phyloP scores from a whole-genome alignment of 257 asterid species.

The Fraxinus pennsylvanica region DNA sequence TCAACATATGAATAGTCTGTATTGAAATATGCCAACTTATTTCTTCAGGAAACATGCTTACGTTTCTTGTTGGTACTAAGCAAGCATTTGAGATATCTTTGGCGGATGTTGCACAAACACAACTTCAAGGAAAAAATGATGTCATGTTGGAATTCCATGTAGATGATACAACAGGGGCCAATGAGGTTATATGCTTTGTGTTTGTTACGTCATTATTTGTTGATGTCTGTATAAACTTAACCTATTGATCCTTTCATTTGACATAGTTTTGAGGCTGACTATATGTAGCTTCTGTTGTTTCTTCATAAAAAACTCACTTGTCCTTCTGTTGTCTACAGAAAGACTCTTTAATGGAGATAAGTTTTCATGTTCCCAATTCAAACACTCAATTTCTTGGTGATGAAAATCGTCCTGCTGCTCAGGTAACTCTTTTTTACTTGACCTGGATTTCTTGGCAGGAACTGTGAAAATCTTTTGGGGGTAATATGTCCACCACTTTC shows the following conservation, averaged over 20 bases:
- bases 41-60: constrained; percentile 73
- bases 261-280: not conserved
- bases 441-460: not conserved
- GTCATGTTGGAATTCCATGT: constrained; percentile 94
- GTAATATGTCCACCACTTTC: not conserved
- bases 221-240: not conserved
- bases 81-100: constrained; percentile 95
- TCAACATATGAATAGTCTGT: not conserved
- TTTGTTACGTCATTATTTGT: not conserved
- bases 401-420: constrained; percentile 85
- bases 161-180: constrained; percentile 95
- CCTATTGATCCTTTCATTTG: not conserved
- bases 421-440: constrained; percentile 46
- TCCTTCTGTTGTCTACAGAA: constrained; percentile 47
- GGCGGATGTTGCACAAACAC: constrained; percentile 98
- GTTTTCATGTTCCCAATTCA: constrained; percentile 88
- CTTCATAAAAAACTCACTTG: not conserved
- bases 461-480: not conserved
- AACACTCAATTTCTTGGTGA: constrained; percentile 94
- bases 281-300: not conserved
- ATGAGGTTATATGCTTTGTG: constrained; percentile 53
- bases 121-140: constrained; percentile 96
- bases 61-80: constrained; percentile 82
- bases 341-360: constrained; percentile 97
- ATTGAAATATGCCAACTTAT: constrained; percentile 8